Base-by-base conservation (phyloP, 305 asterid genomes). In the Ruellia speciosa region DNA sequence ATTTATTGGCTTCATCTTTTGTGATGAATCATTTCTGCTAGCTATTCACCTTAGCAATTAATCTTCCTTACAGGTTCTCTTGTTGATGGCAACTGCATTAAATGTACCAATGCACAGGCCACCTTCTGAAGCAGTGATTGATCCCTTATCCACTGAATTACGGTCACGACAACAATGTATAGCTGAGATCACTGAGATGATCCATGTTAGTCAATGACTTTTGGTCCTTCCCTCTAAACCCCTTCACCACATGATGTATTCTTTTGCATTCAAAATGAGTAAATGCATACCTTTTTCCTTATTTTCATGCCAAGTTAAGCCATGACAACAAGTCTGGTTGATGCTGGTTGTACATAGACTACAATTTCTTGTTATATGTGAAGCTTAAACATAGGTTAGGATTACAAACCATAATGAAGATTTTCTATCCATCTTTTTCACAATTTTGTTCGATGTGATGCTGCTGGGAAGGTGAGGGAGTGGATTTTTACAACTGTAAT, bases 121-220 rank as follows among this genome's bases (percentile, higher is more conserved):
- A 66, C 75, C 53, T 57, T 59, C 80, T 59, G 80, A 60, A 64
- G 74, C 70, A 28, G 69, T 68, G 14, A 66, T 69, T 71, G 75
- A 72, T 56, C 40, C 77, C 41, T 65, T 76, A 61, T 69, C 90
- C 28, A 45, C 51, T 20, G 95, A 92, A 59, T 71, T 92, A 75
- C 96, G 96, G 59, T 49, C 82, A 15, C 83, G 96, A 73, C 98
- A 90, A 65, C 96, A 81, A 60, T 73, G 79, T 61, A 76, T 92
- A 49, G 99, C 96, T 64, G 96, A 86, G 83, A 88, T 92, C 66
- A 88, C 95, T 5, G 99, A 92, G 79, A 88, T 92, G 96, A 92
- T 92, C 62, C 98, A 92, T 72, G 98, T 92, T 61, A 76, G 90
- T 77, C 40, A 35, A 49, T 62, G 47, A 58, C n/a, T 17, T 43